These are phyloP conservation scores for Sphagnurus paluster DNA, from an alignment of 1,284 basidiomycete species.

Conservation along the genomic window DNA sequence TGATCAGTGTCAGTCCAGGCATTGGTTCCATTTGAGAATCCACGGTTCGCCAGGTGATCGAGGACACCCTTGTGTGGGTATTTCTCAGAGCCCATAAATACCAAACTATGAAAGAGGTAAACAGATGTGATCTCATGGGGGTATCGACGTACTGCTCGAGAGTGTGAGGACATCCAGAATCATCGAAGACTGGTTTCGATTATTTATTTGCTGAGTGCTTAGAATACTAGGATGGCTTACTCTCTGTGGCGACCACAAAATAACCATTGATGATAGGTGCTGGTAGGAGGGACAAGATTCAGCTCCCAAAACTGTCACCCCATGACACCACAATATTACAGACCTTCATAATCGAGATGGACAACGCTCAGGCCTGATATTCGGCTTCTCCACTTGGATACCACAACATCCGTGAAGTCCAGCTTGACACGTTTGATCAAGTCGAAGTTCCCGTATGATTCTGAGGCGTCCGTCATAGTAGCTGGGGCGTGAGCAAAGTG, in stretches of 20 bases:
- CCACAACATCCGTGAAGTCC: slow-evolving; percentile 72
- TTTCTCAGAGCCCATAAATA: slow-evolving; percentile 93
- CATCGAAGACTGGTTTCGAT: slow-evolving; percentile 75
- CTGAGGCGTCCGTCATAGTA: slow-evolving; percentile 25
- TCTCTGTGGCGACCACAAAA: slow-evolving; percentile 92
- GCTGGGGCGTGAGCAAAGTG: slow-evolving; percentile 12
- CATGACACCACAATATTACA: slow-evolving; percentile 5
- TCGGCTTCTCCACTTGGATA: slow-evolving; percentile 86
- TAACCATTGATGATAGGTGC: slow-evolving; percentile 92
- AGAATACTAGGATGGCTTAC: slow-evolving; percentile 39
- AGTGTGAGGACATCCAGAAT: slow-evolving; percentile 92
- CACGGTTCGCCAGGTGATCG: slow-evolving; percentile 95
- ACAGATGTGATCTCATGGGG: slow-evolving; percentile 6
- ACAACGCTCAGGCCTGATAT: slow-evolving; percentile 78
- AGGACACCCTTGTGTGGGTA: slow-evolving; percentile 98
- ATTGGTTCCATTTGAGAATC: slow-evolving; percentile 92
- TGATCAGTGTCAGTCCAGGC: slow-evolving; percentile 87
- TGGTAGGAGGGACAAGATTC: slow-evolving; percentile 28
- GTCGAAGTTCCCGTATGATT: slow-evolving; percentile 75
- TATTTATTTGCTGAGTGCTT: background rate
- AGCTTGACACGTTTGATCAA: slow-evolving; percentile 72
- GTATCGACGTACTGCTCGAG: slow-evolving; percentile 75
- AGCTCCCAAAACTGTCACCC: background rate
- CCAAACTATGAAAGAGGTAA: slow-evolving; percentile 51
- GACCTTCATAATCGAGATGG: slow-evolving; percentile 83